A percentile compares a stretch with the other conserved stretches of the same genome.
These are phyloP conservation scores for Ochromonas danica DNA, from an alignment of 108 stramenopile species.

Conservation along the genomic window DNA sequence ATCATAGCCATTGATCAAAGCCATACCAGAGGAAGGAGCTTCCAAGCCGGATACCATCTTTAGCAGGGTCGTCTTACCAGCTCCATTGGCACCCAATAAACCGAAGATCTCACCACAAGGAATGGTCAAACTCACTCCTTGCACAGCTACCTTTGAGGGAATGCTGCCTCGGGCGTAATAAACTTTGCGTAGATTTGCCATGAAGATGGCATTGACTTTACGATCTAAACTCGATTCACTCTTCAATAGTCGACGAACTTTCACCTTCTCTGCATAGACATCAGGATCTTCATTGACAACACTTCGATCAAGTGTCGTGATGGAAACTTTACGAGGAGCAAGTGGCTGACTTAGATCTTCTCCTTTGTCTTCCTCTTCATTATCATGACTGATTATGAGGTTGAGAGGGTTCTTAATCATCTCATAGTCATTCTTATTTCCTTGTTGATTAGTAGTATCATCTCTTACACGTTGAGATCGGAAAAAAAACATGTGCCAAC, in stretches of 20 bases:
- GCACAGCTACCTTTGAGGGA: conserved; percentile 29
- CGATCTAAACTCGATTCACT: background rate
- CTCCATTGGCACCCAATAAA: conserved; percentile 17
- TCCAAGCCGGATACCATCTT: conserved; percentile 35
- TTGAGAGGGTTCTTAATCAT: too few species aligned
- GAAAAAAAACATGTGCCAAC: too few species aligned
- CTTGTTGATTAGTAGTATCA: too few species aligned
- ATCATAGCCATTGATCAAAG: conserved; percentile 31
- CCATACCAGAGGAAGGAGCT: conserved; percentile 11
- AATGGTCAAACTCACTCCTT: conserved; percentile 10
- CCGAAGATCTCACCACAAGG: conserved; percentile 8
- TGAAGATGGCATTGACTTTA: conserved; percentile 29
- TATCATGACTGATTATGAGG: too few species aligned
- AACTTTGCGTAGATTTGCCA: conserved; percentile 2
- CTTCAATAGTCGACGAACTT: background rate
- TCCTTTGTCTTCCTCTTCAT: too few species aligned
- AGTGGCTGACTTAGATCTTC: too few species aligned
- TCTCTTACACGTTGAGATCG: too few species aligned
- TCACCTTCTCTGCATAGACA: background rate
- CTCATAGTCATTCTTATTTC: too few species aligned
- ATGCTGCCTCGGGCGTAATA: conserved; percentile 9
- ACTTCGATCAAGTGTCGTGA: too few species aligned
- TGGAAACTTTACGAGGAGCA: too few species aligned
- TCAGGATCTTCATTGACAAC: conserved; percentile 29
- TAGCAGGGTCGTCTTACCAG: conserved; percentile 32